phyloP scores from a whole-genome alignment of 2,329 filamentous ascomycete species.

The Stagonosporopsis chrysanthemi region DNA sequence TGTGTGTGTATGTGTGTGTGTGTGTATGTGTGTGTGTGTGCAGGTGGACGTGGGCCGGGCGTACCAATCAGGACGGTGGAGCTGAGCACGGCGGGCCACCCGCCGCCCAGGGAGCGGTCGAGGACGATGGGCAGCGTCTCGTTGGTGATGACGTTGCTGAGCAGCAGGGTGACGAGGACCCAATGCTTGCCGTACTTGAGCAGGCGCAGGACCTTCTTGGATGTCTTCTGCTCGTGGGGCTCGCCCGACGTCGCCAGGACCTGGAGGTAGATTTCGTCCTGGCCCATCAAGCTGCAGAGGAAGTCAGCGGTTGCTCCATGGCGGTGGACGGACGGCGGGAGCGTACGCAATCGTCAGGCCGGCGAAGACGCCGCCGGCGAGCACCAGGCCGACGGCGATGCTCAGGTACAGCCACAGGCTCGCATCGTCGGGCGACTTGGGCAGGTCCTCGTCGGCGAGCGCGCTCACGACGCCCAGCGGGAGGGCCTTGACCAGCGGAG shows the following conservation, averaged over 20 bases:
- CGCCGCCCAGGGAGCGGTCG: conserved; percentile 90
- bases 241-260: conserved; percentile 87
- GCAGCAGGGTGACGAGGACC: conserved; percentile 91
- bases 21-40: too few relatives aligned
- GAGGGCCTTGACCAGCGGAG: conserved; percentile 45
- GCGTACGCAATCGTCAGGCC: conserved; percentile 86
- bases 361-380: conserved; percentile 91
- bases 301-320: conserved; percentile 39
- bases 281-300: conserved; percentile 65
- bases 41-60: conserved; percentile 32
- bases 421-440: conserved; percentile 60
- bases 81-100: conserved; percentile 90
- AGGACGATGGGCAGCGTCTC: conserved; percentile 91
- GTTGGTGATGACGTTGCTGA: conserved; percentile 98
- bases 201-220: conserved; percentile 78
- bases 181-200: conserved; percentile 93
- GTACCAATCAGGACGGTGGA: conserved; percentile 93
- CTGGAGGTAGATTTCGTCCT: conserved; percentile 96
- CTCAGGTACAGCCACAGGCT: conserved; percentile 82
- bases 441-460: conserved; percentile 40
- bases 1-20: too few relatives aligned
- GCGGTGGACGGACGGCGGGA: conserved; percentile 1
- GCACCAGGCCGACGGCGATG: conserved; percentile 79
- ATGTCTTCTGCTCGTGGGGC: conserved; percentile 85
- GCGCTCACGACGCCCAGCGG: conserved; percentile 38